These are phyloP conservation scores for Cladosporium halotolerans DNA, from an alignment of 2,329 filamentous ascomycete species.

Conservation along the genomic window DNA sequence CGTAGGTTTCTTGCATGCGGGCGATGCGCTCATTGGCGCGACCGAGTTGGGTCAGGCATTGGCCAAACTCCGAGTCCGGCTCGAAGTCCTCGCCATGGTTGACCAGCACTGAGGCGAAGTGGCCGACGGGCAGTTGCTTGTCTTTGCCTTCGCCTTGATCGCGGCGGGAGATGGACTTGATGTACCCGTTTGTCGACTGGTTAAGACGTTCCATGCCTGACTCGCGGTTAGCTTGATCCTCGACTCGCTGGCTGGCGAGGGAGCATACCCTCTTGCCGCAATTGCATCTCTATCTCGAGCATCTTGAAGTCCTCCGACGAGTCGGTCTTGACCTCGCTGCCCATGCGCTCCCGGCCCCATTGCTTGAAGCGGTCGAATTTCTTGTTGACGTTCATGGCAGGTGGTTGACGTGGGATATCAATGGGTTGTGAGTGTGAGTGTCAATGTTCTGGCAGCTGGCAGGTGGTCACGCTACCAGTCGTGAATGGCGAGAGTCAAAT, in stretches of 20 bases:
- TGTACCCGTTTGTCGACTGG: conserved; percentile 74
- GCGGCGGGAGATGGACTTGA: conserved; percentile 81
- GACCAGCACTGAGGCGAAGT: conserved; percentile 80
- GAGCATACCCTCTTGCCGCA: conserved; percentile 73
- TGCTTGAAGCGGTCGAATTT: conserved; percentile 94
- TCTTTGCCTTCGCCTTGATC: conserved; percentile 83
- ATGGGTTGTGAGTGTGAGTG: not conserved
- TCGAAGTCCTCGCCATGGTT: conserved; percentile 90
- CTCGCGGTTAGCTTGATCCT: not conserved
- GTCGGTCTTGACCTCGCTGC: conserved; percentile 77
- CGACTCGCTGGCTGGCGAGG: not conserved
- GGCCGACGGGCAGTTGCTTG: conserved; percentile 71
- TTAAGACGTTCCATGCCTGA: conserved; percentile 86
- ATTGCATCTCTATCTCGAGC: conserved; percentile 81
- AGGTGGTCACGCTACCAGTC: not conserved
- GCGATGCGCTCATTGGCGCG: conserved; percentile 83
- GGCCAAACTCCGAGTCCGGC: conserved; percentile 81
- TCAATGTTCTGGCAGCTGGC: too few species aligned
- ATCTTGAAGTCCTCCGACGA: conserved; percentile 87
- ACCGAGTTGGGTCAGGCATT: conserved; percentile 72
- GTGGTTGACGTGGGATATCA: not conserved
- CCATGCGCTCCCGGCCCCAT: conserved; percentile 97
- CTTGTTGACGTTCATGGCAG: conserved; percentile 60
- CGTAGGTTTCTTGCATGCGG: conserved; percentile 76
- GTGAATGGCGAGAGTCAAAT: not conserved